phyloP scores from a whole-genome alignment of 305 asterid species.

The Plantago coronopus region DNA sequence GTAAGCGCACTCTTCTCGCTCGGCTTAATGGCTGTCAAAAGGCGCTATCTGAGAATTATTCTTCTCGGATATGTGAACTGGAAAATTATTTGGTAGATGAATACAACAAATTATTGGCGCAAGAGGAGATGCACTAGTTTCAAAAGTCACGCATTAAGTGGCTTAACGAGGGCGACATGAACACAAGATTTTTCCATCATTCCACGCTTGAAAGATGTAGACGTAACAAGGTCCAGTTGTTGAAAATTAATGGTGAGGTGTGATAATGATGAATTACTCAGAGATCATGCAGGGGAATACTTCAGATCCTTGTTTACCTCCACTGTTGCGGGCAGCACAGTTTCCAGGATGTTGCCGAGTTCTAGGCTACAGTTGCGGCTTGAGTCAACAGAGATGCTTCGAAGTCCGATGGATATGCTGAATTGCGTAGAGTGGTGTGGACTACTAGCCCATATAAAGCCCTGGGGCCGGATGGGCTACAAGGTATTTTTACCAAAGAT shows the following conservation, averaged over 20 bases:
- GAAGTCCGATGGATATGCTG: background rate
- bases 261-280: background rate
- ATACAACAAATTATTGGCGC: too few relatives aligned
- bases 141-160: too few relatives aligned
- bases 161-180: background rate
- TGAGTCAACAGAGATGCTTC: too few relatives aligned
- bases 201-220: background rate
- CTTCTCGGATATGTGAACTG: too few relatives aligned
- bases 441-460: background rate
- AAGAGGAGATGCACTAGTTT: too few relatives aligned
- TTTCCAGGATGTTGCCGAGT: background rate
- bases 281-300: background rate
- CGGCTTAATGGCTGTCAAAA: too few relatives aligned
- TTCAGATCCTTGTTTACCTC: background rate
- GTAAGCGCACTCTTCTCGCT: too few relatives aligned
- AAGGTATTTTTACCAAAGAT: background rate
- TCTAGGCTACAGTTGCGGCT: background rate
- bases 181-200: background rate
- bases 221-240: background rate
- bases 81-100: too few relatives aligned
- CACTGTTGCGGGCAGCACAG: background rate
- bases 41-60: too few relatives aligned
- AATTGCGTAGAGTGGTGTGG: background rate
- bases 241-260: background rate
- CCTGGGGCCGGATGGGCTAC: background rate